Evolutionary conservation across 2,329 filamentous ascomycete genomes (phyloP).

Genomic region (Apiospora aurea): DNA sequence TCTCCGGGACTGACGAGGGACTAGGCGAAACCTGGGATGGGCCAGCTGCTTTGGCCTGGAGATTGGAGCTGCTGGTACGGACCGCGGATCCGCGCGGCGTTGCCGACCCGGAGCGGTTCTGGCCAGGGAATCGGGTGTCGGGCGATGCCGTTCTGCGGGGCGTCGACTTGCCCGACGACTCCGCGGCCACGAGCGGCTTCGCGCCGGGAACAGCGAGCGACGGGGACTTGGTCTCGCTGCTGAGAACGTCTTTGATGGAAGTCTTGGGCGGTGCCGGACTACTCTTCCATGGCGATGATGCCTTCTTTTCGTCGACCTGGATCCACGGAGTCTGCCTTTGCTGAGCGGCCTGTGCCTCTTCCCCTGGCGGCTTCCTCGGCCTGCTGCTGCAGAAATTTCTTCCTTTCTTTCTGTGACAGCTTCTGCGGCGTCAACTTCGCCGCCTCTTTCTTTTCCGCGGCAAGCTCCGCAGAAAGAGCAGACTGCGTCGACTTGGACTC

Average conservation of each 20-base stretch:
- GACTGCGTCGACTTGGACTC: constrained; percentile 59
- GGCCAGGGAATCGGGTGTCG: constrained; percentile 68
- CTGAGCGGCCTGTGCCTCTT: constrained; percentile 42
- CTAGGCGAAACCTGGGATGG: constrained; percentile 36
- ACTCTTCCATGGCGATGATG: constrained; percentile 71
- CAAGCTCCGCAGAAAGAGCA: constrained; percentile 61
- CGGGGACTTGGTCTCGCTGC: constrained; percentile 40
- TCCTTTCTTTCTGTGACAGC: constrained; percentile 91
- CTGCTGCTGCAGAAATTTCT: constrained; percentile 78
- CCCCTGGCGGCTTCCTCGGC: constrained; percentile 51
- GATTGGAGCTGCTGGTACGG: constrained; percentile 12
- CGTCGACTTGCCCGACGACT: constrained; percentile 47
- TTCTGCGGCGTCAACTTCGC: constrained; percentile 58
- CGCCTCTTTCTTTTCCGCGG: constrained; percentile 56
- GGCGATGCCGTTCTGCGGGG: constrained; percentile 63
- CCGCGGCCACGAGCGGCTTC: constrained; percentile 53
- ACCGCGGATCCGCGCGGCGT: constrained; percentile 29
- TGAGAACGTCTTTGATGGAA: constrained; percentile 57
- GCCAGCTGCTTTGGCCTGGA: constrained; percentile 23
- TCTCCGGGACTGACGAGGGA: constrained; percentile 37
- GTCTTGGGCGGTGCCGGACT: constrained; percentile 56
- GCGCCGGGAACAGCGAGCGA: constrained; percentile 41
- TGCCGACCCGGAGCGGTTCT: constrained; percentile 44
- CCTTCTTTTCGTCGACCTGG: constrained; percentile 47
- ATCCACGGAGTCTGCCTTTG: constrained; percentile 55